phyloP scores from a whole-genome alignment of 176 grass and related monocot species.

The Ensete ventricosum region DNA sequence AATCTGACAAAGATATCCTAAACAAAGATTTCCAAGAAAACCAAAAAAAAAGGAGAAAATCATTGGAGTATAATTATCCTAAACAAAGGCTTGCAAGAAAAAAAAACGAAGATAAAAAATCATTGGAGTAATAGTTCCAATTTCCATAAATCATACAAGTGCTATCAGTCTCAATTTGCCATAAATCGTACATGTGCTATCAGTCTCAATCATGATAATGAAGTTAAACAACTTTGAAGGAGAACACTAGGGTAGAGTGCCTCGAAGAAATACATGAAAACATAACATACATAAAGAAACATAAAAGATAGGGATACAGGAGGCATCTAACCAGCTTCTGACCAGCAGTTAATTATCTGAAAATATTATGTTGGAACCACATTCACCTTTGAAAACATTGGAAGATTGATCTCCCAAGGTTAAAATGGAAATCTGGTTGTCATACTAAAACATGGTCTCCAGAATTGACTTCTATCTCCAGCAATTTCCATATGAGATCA shows the following conservation, averaged over 20 bases:
- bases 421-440: not conserved
- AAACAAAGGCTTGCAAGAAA: not conserved
- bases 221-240: not conserved
- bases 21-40: not conserved
- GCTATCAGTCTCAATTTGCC: not conserved
- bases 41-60: not conserved
- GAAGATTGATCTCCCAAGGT: not conserved
- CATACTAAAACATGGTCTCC: not conserved
- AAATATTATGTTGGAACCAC: not conserved
- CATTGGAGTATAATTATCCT: not conserved
- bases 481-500: not conserved
- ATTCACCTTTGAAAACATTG: not conserved
- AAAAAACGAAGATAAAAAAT: not conserved
- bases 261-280: not conserved
- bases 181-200: not conserved
- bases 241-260: not conserved
- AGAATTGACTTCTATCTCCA: not conserved
- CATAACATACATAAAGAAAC: not conserved
- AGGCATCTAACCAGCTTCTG: not conserved
- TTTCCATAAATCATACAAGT: not conserved
- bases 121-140: not conserved
- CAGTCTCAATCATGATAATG: not conserved
- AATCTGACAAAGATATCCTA: too few species aligned
- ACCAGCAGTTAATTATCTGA: not conserved
- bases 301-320: not conserved